These are phyloP conservation scores for Alternaria rosae DNA, from an alignment of 2,329 filamentous ascomycete genomes.

Conservation along the genomic window DNA sequence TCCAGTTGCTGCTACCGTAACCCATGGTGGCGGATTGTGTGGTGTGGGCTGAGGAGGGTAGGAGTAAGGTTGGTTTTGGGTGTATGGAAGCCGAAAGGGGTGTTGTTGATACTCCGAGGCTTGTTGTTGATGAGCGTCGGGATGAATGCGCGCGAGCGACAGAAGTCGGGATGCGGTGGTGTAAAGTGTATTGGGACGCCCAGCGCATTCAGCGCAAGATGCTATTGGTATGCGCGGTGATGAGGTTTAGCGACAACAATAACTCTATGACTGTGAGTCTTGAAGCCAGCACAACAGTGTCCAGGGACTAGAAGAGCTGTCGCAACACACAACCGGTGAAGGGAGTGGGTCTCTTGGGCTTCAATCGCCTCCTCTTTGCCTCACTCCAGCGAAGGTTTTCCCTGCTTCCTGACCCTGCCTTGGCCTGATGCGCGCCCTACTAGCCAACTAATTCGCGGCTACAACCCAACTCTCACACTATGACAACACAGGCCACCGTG, in stretches of 20 bases:
- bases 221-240: neutral
- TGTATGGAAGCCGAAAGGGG: conserved; percentile 13
- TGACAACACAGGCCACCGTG: conserved; percentile 3
- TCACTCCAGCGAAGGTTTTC: neutral
- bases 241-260: neutral
- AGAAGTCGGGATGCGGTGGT: conserved; percentile 24
- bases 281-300: conserved; percentile 1
- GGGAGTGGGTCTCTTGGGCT: conserved; percentile 27
- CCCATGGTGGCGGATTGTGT: conserved; percentile 35
- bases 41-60: neutral
- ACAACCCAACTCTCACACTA: neutral
- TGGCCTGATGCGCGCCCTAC: conserved; percentile 2
- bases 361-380: conserved; percentile 15
- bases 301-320: neutral
- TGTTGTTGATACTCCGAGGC: neutral
- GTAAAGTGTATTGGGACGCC: conserved; percentile 22
- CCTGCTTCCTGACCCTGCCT: neutral
- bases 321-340: conserved; percentile 14
- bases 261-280: conserved; percentile 1
- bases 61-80: conserved; percentile 20
- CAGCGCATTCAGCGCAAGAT: conserved; percentile 24
- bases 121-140: conserved; percentile 4
- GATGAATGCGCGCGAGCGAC: conserved; percentile 14
- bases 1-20: conserved; percentile 36
- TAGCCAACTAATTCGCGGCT: neutral